phyloP scores from a whole-genome alignment of 2,329 filamentous ascomycete species.

The Tolypocladium ophioglossoides region DNA sequence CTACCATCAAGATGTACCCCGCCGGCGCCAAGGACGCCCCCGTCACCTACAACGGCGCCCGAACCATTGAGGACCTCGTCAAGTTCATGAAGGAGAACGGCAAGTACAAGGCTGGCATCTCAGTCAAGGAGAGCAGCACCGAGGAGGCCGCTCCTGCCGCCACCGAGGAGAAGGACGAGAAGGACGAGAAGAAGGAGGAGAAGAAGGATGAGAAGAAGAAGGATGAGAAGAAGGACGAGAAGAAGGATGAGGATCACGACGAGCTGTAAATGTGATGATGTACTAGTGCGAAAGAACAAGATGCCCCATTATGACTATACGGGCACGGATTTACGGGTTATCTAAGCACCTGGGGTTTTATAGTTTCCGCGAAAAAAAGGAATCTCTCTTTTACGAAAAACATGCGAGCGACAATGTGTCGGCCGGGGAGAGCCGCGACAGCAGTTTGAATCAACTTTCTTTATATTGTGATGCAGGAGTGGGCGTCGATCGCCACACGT shows the following conservation, averaged over 20 bases:
- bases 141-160: constrained; percentile 45
- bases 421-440: background rate
- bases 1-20: constrained; percentile 96
- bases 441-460: no score
- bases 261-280: constrained; percentile 54
- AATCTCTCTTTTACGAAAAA: constrained; percentile 9
- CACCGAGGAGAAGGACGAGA: constrained; percentile 34
- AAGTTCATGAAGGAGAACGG: constrained; percentile 93
- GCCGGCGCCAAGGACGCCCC: constrained; percentile 80
- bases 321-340: constrained; percentile 19
- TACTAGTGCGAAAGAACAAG: constrained; percentile 10
- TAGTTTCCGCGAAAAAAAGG: constrained; percentile 16
- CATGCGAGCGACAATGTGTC: background rate
- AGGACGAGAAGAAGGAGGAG: constrained; percentile 33
- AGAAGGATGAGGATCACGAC: constrained; percentile 48
- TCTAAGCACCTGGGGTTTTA: constrained; percentile 11
- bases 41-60: constrained; percentile 76
- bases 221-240: constrained; percentile 6
- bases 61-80: constrained; percentile 84
- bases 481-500: background rate
- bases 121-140: constrained; percentile 40
- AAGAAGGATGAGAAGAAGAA: constrained; percentile 23
- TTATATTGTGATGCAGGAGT: background rate
- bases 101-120: constrained; percentile 69
- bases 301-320: constrained; percentile 21